phyloP scores from a whole-genome alignment of 805 yeast species.

The Starmerella cellae region DNA sequence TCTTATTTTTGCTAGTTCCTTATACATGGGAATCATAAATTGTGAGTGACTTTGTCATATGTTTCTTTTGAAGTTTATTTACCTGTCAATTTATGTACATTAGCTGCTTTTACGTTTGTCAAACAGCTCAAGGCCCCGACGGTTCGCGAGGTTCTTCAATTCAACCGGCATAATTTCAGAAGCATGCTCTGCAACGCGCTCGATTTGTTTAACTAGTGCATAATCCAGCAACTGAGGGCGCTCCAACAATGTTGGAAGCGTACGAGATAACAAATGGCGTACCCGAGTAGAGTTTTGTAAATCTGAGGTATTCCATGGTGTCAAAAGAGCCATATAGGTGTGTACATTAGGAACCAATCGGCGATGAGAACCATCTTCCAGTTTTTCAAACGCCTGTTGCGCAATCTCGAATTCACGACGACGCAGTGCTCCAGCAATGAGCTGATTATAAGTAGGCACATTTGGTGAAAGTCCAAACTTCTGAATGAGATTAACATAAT shows the following conservation, averaged over 20 bases:
- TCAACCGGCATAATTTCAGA: slow-evolving; percentile 8
- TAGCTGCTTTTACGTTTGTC: neutral
- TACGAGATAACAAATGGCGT: slow-evolving; percentile 6
- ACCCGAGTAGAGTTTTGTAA: neutral
- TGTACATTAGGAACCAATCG: slow-evolving; percentile 21
- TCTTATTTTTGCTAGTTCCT: neutral
- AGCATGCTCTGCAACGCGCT: slow-evolving; percentile 1
- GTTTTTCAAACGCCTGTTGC: slow-evolving; percentile 12
- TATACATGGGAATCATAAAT: too few relatives aligned
- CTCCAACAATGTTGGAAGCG: slow-evolving; percentile 5
- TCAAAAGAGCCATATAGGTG: slow-evolving; percentile 23
- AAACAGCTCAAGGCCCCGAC: slow-evolving; percentile 4
- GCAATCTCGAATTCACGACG: slow-evolving; percentile 19
- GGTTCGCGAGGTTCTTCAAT: slow-evolving; percentile 1
- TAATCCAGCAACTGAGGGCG: slow-evolving; percentile 13
- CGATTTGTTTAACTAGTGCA: slow-evolving; percentile 13
- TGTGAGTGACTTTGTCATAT: too few relatives aligned
- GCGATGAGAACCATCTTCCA: slow-evolving; percentile 12
- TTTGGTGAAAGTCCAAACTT: slow-evolving; percentile 21
- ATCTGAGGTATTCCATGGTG: slow-evolving; percentile 6
- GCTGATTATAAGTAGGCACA: slow-evolving; percentile 25
- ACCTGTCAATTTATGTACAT: neutral
- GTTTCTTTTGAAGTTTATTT: too few relatives aligned
- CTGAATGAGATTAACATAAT: slow-evolving; percentile 16
- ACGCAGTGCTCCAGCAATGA: slow-evolving; percentile 21